Evolutionary conservation across 331 rosid genomes (phyloP).

Genomic region (Prunus yedoensis): DNA sequence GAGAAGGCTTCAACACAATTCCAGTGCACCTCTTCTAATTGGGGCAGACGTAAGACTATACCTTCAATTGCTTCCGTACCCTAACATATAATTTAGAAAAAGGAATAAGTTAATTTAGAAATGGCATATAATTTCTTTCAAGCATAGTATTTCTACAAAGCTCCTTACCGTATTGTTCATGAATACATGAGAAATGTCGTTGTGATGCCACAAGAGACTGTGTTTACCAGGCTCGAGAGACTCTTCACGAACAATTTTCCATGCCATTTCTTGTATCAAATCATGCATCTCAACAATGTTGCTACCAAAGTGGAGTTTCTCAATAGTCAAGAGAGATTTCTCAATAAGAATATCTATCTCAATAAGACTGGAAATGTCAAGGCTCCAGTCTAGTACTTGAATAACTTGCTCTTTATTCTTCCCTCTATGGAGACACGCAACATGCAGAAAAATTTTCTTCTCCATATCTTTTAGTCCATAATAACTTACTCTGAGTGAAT

Average conservation of each 20-base stretch:
- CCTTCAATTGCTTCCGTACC: neutral
- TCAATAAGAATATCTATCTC: neutral
- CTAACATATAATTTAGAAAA: neutral
- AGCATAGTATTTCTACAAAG: too few species aligned
- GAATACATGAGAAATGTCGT: too few species aligned
- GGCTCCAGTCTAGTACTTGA: too few species aligned
- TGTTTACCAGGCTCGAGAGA: too few species aligned
- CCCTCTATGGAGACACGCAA: neutral
- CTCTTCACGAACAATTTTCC: neutral
- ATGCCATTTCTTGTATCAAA: slow-evolving; percentile 5
- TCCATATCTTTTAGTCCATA: neutral
- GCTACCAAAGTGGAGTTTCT: neutral
- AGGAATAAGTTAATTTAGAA: neutral
- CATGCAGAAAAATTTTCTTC: neutral
- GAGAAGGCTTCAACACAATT: neutral
- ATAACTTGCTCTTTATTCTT: neutral
- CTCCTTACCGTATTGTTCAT: too few species aligned
- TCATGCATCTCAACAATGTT: neutral
- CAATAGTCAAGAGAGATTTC: neutral
- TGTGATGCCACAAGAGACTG: too few species aligned
- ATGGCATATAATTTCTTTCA: too few species aligned
- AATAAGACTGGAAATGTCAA: neutral
- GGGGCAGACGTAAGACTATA: too few species aligned
- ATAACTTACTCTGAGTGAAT: neutral
- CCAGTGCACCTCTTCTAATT: neutral